Percentiles rank a stretch among this genome's conserved stretches.
These are phyloP conservation scores for Apophysomyces ossiformis DNA, from an alignment of 371 early-diverging fungal genomes.

Conservation along the genomic window DNA sequence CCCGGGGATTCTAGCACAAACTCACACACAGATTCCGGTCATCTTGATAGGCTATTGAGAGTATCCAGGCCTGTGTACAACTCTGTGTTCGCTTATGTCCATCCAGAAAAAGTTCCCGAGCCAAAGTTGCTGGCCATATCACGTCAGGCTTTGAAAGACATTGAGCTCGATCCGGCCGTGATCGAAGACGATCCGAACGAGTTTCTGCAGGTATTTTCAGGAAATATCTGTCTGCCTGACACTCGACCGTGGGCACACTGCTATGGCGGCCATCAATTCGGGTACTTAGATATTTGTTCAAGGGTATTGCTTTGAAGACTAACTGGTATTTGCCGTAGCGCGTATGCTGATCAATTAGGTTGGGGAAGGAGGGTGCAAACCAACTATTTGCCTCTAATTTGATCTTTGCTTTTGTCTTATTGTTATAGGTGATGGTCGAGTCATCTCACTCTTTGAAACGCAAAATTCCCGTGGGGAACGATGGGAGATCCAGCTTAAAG, in stretches of 20 bases:
- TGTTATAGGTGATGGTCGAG: conserved; percentile 89
- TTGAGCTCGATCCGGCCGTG: conserved; percentile 51
- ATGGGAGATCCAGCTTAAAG: conserved; percentile 89
- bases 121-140: conserved; percentile 55
- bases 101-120: conserved; percentile 57
- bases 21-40: conserved; percentile 15
- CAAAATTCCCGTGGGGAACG: conserved; percentile 40
- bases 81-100: conserved; percentile 63
- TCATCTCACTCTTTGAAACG: conserved; percentile 74
- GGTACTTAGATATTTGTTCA: conserved; percentile 32
- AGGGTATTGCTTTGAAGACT: too few relatives aligned
- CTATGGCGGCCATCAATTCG: conserved; percentile 94
- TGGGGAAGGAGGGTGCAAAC: neutral
- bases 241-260: conserved; percentile 83
- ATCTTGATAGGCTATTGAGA: conserved; percentile 29
- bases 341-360: conserved; percentile 72
- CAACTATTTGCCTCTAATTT: neutral
- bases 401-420: conserved; percentile 54
- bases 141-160: conserved; percentile 29
- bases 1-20: conserved; percentile 39
- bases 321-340: conserved; percentile 21
- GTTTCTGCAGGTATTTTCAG: conserved; percentile 48
- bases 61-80: conserved; percentile 61
- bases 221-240: conserved; percentile 43
- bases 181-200: conserved; percentile 20